Percentiles rank a stretch among this genome's conserved stretches.
Conservation (phyloP, 331 rosid genomes). For the Malus hybrid region DNA sequence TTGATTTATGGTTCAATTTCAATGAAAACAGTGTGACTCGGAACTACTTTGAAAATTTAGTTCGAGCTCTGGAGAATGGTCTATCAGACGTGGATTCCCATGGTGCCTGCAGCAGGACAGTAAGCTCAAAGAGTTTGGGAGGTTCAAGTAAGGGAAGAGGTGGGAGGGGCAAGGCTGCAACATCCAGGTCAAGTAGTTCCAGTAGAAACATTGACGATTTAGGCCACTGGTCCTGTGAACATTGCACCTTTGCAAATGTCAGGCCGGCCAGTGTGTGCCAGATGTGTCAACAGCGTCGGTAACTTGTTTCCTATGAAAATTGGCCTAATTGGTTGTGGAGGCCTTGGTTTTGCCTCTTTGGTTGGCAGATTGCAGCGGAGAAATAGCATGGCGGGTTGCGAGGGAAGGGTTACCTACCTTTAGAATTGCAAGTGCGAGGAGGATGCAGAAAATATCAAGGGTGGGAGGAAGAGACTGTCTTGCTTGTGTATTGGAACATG, state of each 20-base stretch:
- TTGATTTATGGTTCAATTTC: conserved; percentile 9
- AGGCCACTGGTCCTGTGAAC: conserved; percentile 42
- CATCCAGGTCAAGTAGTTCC: conserved; percentile 28
- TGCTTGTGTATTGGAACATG: background rate
- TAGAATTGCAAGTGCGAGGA: background rate
- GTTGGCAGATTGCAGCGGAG: background rate
- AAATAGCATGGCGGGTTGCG: background rate
- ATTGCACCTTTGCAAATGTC: conserved; percentile 38
- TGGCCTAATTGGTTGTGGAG: background rate
- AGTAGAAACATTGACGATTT: conserved; percentile 26
- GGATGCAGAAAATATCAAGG: conserved; percentile 2
- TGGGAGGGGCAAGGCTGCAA: conserved; percentile 31
- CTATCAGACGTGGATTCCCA: conserved; percentile 41
- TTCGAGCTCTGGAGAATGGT: conserved; percentile 54
- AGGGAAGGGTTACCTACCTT: too few relatives aligned
- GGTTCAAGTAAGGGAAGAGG: conserved; percentile 30
- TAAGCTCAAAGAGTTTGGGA: conserved; percentile 31
- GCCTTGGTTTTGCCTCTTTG: background rate
- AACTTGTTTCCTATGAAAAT: background rate
- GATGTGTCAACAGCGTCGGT: conserved; percentile 40
- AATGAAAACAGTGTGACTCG: conserved; percentile 41
- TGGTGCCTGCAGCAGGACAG: conserved; percentile 35
- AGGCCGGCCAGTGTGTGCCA: conserved; percentile 32
- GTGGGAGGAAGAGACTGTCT: background rate
- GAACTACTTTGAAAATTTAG: conserved; percentile 50